A percentile compares a stretch with the other conserved stretches of the same genome.
Conservation (phyloP, 441 rosid genomes). For the Arabidopsis lyrata region DNA sequence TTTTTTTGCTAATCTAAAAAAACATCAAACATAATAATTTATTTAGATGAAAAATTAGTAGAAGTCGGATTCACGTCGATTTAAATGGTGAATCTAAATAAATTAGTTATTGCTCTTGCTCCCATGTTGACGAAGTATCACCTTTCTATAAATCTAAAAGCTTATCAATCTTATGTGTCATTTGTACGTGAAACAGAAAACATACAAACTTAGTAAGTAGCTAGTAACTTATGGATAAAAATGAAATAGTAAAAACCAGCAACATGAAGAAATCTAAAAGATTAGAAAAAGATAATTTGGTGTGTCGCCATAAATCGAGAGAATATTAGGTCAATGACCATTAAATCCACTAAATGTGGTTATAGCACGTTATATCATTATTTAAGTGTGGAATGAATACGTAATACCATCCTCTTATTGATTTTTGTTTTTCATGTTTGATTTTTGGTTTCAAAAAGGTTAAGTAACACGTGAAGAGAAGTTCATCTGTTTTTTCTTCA, state of each 20-base stretch:
- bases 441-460: background rate
- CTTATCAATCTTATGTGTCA: background rate
- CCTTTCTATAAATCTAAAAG: background rate
- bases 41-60: background rate
- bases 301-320: background rate
- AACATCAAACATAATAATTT: background rate
- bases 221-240: background rate
- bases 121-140: too few relatives aligned
- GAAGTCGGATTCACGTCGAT: background rate
- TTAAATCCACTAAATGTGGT: conserved; percentile 4
- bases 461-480: background rate
- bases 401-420: background rate
- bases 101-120: background rate
- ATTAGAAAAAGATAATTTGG: conserved; percentile 1
- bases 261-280: background rate
- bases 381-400: background rate
- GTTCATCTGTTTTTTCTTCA: background rate
- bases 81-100: background rate
- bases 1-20: background rate
- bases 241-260: background rate
- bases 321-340: conserved; percentile 12
- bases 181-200: background rate
- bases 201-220: background rate
- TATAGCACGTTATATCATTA: background rate
- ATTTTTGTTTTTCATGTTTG: background rate